A percentile compares a stretch with the other conserved stretches of the same genome.
phyloP scores from a whole-genome alignment of 2,329 filamentous ascomycete genomes.

The Paecilomyces sp. region DNA sequence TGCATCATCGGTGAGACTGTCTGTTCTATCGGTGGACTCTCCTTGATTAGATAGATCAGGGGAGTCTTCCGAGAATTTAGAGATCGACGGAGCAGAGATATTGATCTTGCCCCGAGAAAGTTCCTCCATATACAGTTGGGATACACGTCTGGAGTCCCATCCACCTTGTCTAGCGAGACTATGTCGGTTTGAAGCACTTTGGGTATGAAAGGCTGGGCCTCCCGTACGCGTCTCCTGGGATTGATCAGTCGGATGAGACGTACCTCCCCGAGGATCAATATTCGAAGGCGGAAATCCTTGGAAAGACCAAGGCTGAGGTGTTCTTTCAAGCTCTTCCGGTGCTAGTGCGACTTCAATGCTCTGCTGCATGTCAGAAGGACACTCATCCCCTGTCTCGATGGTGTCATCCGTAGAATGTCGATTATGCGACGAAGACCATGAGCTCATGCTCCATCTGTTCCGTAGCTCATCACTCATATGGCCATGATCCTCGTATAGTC shows the following conservation, averaged over 20 bases:
- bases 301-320: constrained; percentile 28
- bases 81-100: constrained; percentile 9
- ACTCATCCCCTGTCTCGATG: constrained; percentile 29
- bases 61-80: constrained; percentile 6
- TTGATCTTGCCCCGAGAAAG: constrained; percentile 29
- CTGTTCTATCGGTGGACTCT: constrained; percentile 11
- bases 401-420: constrained; percentile 26
- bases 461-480: constrained; percentile 14
- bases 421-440: constrained; percentile 35
- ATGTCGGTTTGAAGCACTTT: constrained; percentile 43
- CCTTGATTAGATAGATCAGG: constrained; percentile 12
- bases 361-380: constrained; percentile 11
- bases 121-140: constrained; percentile 49
- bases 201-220: constrained; percentile 30
- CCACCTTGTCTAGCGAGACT: constrained; percentile 46
- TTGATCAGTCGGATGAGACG: constrained; percentile 22
- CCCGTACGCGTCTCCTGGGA: constrained; percentile 29
- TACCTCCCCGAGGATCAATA: constrained; percentile 15
- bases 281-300: constrained; percentile 32
- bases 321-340: constrained; percentile 18
- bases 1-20: constrained; percentile 28
- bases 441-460: constrained; percentile 38
- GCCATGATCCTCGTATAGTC: constrained; percentile 13
- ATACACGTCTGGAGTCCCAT: constrained; percentile 49
- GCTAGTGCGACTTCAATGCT: constrained; percentile 16